phyloP scores from a whole-genome alignment of 768 basidiomycete genomes.

The Rubroboletus satanas region DNA sequence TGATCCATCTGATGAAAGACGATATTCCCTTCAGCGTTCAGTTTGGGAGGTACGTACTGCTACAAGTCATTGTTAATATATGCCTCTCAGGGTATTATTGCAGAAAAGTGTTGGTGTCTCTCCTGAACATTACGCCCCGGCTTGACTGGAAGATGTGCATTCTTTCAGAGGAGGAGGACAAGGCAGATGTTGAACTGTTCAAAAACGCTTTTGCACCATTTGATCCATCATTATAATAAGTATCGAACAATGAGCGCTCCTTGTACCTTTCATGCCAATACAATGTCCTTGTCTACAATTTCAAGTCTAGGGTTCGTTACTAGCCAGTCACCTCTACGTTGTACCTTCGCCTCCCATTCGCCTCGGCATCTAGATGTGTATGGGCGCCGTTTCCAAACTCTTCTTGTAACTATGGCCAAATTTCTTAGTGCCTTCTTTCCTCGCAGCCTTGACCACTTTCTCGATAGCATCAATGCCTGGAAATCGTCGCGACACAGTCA shows the following conservation, averaged over 20 bases:
- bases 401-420: constrained; percentile 74
- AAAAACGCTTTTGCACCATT: constrained; percentile 78
- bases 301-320: not conserved
- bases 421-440: constrained; percentile 51
- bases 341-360: no score
- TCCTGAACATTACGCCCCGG: constrained; percentile 74
- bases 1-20: constrained; percentile 83
- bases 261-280: not conserved
- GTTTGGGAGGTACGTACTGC: constrained; percentile 73
- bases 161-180: constrained; percentile 81
- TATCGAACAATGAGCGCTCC: not conserved
- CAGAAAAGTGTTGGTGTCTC: constrained; percentile 76
- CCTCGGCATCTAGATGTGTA: constrained; percentile 20
- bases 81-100: constrained; percentile 4
- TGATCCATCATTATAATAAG: constrained; percentile 45
- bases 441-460: constrained; percentile 68
- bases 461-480: constrained; percentile 82
- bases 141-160: constrained; percentile 91
- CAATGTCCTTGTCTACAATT: not conserved
- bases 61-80: not conserved
- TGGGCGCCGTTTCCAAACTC: constrained; percentile 41
- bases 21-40: constrained; percentile 82
- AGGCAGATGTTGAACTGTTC: constrained; percentile 76
- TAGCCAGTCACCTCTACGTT: not conserved
- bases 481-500: not conserved